Evolutionary conservation across 2,329 filamentous ascomycete genomes (phyloP).

Genomic region (Botrytis galanthina): DNA sequence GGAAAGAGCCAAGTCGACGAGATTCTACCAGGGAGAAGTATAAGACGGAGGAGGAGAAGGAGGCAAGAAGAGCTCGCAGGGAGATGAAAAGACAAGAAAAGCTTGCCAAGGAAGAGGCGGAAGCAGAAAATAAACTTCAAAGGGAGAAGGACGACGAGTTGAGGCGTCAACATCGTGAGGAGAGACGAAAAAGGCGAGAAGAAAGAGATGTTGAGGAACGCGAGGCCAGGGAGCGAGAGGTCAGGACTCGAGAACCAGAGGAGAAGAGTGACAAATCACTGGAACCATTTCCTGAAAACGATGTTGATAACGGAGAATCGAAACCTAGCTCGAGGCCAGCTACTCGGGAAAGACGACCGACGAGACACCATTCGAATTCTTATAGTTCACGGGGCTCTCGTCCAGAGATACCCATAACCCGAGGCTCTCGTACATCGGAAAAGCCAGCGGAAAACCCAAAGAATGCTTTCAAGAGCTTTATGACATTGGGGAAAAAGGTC

Average conservation of each 20-base stretch:
- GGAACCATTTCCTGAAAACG: conserved; percentile 6
- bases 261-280: neutral
- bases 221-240: conserved; percentile 10
- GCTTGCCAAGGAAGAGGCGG: conserved; percentile 13
- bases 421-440: conserved; percentile 4
- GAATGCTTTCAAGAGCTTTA: conserved; percentile 17
- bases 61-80: conserved; percentile 28
- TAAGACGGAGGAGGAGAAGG: conserved; percentile 30
- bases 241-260: neutral
- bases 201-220: conserved; percentile 7
- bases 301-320: conserved; percentile 9
- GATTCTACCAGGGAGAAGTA: conserved; percentile 24
- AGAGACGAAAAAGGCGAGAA: conserved; percentile 11
- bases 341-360: conserved; percentile 11
- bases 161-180: conserved; percentile 9
- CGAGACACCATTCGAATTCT: conserved; percentile 9
- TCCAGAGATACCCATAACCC: neutral
- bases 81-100: conserved; percentile 28
- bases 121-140: conserved; percentile 2
- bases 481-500: conserved; percentile 20
- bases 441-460: conserved; percentile 18
- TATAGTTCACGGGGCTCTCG: conserved; percentile 13
- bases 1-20: conserved; percentile 22
- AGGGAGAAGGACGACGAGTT: conserved; percentile 16
- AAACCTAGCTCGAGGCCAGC: neutral